Base-by-base conservation (phyloP, 2,329 filamentous ascomycete genomes). In the Ilyonectria robusta region DNA sequence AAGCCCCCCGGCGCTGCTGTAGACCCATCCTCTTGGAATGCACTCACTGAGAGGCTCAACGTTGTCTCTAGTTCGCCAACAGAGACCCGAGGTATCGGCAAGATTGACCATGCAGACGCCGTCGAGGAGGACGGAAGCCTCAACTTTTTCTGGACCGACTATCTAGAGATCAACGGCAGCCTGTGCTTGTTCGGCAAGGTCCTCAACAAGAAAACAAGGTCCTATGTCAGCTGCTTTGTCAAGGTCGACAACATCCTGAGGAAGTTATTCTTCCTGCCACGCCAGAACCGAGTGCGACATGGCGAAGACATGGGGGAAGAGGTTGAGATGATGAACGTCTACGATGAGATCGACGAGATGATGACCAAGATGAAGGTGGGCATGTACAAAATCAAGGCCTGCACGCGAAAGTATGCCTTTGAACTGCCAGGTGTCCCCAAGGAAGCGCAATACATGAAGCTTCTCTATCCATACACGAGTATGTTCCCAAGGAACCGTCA, bases 161-260 rank as follows among this genome's bases (percentile, higher is more conserved):
- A 97, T 77, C 94, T 92, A 1, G 96, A 99, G 78, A 85, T 97
- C 78, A 94, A 95, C 75, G 95, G 95, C 66, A 96, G 91, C 73
- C 84, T 99, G 10, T 98, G 94, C 79, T 87, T 99, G 11, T 98
- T 99, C 77, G 96, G 96, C 70, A 99, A 99, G 78, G 95, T 98
- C 26, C 90, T 94, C 75, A 94, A 98, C 83, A 97, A 95, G 80
- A 92, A 91, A 75, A 93, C 89, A 1, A 91, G 89, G 58, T 85
- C 86, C 48, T 95, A 93, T 78, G 92, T 94, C 66, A 99, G 96
- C 81, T 97, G 94, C 76, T 98, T 99, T 76, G 89, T 98, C 79
- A 98, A 98, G 80, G 86, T 99, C 21, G 95, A 99, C 84, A 98
- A 98, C 73, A 93, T 99, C 66, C 81, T 97, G 60, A 90, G 96